phyloP scores from a whole-genome alignment of 2,329 filamentous ascomycete genomes.

The Aspergillus aculeatinus region DNA sequence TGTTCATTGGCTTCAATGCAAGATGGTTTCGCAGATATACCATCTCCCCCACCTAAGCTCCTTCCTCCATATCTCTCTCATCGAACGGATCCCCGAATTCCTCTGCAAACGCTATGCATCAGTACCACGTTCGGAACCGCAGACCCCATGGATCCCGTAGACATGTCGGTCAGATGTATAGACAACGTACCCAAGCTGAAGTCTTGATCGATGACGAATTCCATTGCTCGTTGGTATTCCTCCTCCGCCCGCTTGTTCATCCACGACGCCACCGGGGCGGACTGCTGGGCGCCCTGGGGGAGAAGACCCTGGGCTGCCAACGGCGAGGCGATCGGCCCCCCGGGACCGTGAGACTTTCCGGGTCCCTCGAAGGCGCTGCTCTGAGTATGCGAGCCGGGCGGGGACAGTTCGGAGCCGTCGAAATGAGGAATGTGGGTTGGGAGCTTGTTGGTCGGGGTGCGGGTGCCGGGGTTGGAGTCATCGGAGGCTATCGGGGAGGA shows the following conservation, averaged over 20 bases:
- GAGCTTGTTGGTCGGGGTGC: conserved; percentile 41
- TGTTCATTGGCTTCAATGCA: neutral
- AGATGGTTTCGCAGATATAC: neutral
- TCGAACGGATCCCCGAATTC: conserved; percentile 50
- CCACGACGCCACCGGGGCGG: conserved; percentile 53
- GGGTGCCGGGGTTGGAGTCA: conserved; percentile 38
- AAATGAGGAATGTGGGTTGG: conserved; percentile 23
- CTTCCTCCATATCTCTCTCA: conserved; percentile 39
- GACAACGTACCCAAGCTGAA: conserved; percentile 48
- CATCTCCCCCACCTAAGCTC: conserved; percentile 8
- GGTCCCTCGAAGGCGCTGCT: conserved; percentile 1
- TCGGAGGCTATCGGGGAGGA: conserved; percentile 41
- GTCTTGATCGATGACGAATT: conserved; percentile 52
- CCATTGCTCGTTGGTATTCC: conserved; percentile 53
- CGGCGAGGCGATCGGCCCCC: neutral
- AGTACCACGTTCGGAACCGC: neutral
- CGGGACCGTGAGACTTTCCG: neutral
- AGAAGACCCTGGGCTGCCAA: conserved; percentile 1
- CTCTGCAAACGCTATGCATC: conserved; percentile 26
- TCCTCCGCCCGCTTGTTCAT: conserved; percentile 58
- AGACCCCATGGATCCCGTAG: neutral
- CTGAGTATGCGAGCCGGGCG: conserved; percentile 52
- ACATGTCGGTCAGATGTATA: neutral
- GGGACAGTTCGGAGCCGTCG: conserved; percentile 51
- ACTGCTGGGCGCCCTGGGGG: conserved; percentile 11